Evolutionary conservation across 768 basidiomycete species (phyloP).

Genomic region (Amanita pseudoporphyria): DNA sequence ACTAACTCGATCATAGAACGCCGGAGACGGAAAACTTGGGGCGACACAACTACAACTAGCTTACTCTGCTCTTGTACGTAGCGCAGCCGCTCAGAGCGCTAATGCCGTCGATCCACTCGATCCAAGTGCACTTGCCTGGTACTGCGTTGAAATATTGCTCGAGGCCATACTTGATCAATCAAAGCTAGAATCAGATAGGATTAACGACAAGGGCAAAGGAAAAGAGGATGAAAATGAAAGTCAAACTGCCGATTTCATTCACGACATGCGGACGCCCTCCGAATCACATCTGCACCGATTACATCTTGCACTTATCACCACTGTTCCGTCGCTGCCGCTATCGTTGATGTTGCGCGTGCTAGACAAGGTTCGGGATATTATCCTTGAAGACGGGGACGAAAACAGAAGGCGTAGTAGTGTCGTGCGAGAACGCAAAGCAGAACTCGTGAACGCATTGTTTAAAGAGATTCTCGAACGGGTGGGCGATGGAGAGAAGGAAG

Average conservation of each 20-base stretch:
- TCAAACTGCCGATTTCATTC: background rate
- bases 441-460: slow-evolving; percentile 50
- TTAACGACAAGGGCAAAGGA: slow-evolving; percentile 13
- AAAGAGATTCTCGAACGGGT: slow-evolving; percentile 53
- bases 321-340: slow-evolving; percentile 52
- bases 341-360: slow-evolving; percentile 46
- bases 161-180: slow-evolving; percentile 30
- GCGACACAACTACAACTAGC: slow-evolving; percentile 64
- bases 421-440: slow-evolving; percentile 20
- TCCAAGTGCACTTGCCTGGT: slow-evolving; percentile 45
- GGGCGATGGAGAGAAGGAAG: slow-evolving; percentile 62
- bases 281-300: slow-evolving; percentile 36
- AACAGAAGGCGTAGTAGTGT: slow-evolving; percentile 16
- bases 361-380: slow-evolving; percentile 32
- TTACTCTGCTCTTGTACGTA: slow-evolving; percentile 59
- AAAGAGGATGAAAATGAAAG: slow-evolving; percentile 6
- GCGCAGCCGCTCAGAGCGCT: slow-evolving; percentile 25
- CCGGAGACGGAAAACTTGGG: slow-evolving; percentile 48
- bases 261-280: background rate
- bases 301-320: slow-evolving; percentile 55
- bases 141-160: slow-evolving; percentile 53
- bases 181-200: slow-evolving; percentile 14
- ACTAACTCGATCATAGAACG: slow-evolving; percentile 38
- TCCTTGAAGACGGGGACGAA: slow-evolving; percentile 15
- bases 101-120: slow-evolving; percentile 13